Base-by-base conservation (phyloP, 108 stramenopile species). In the Nitzschia inconspicua region DNA sequence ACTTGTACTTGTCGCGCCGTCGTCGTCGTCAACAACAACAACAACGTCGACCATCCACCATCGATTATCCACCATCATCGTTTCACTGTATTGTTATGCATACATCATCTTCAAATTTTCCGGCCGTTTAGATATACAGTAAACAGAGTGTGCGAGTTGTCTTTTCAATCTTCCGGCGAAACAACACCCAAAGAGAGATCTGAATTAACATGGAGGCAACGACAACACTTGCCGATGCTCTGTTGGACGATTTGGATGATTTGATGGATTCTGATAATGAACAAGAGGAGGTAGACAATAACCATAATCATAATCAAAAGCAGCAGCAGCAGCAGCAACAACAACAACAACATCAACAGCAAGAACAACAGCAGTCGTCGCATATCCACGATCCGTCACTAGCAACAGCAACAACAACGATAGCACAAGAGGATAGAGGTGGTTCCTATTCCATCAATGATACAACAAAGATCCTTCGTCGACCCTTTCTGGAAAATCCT, bases 211-310 rank as follows among this genome's bases (percentile, higher is more conserved):
- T 83, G 78, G 83, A 78, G 35, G 63, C 55, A 20, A 66, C 73
- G 4, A 47, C 64, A 25, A 82, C 84, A 10, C 72, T 82, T 3
- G 82, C 87, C 8, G 91, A 88, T 64, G 54, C 85, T 18, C 75
- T 92, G 3, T 57, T 92, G 53, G 91, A 86, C 49, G 91, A 92
- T 70, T 72, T 92, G 9, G 85, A 88, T 42, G 91, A 92, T 52
- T 70, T 92, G 41, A 83, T 79, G 37, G 87, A 88, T 60, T 76
- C 60, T 9, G 86, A 91, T 16, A 71, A 84, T 11, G 73, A 77
- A 13, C 27, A 66, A 50, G 67, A 25, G 20, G 57, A 58, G 6
- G 41, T 16, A 29, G 24, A 28, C 24, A 30, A 40, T 3, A 39
- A 20, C 10, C 32, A 62, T 19, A 13, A 34, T 19, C 3, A 50